Evolutionary conservation across 2,329 filamentous ascomycete genomes (phyloP).

Genomic region (Endoconidiophora laricicola): DNA sequence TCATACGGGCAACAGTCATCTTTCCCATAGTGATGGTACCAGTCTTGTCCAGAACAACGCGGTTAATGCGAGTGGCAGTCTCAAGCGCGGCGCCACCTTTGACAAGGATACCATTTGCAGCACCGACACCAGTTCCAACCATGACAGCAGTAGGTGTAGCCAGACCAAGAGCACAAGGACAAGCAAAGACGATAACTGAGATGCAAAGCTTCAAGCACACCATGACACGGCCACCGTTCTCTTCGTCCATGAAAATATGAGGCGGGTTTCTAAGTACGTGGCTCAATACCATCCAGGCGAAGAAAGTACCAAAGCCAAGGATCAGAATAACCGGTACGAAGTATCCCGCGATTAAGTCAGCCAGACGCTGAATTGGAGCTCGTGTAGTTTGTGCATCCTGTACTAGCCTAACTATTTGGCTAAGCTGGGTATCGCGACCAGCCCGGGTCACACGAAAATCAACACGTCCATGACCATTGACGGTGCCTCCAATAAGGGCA

Average conservation of each 20-base stretch:
- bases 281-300: constrained; percentile 87
- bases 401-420: constrained; percentile 95
- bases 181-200: constrained; percentile 95
- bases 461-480: constrained; percentile 81
- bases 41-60: constrained; percentile 89
- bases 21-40: constrained; percentile 87
- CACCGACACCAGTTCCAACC: constrained; percentile 95
- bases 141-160: constrained; percentile 95
- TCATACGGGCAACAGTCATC: constrained; percentile 72
- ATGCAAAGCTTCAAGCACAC: constrained; percentile 96
- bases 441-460: constrained; percentile 88
- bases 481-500: constrained; percentile 76
- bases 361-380: constrained; percentile 85
- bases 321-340: constrained; percentile 82
- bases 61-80: constrained; percentile 73
- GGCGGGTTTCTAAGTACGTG: constrained; percentile 74
- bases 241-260: constrained; percentile 63
- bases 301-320: constrained; percentile 71
- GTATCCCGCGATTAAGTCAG: constrained; percentile 79
- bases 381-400: constrained; percentile 91
- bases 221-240: constrained; percentile 83
- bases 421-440: constrained; percentile 88
- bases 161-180: constrained; percentile 88
- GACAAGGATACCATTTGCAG: constrained; percentile 91
- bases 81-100: constrained; percentile 90